Conservation (phyloP, 2,329 filamentous ascomycete genomes). For the Talaromyces sp. region DNA sequence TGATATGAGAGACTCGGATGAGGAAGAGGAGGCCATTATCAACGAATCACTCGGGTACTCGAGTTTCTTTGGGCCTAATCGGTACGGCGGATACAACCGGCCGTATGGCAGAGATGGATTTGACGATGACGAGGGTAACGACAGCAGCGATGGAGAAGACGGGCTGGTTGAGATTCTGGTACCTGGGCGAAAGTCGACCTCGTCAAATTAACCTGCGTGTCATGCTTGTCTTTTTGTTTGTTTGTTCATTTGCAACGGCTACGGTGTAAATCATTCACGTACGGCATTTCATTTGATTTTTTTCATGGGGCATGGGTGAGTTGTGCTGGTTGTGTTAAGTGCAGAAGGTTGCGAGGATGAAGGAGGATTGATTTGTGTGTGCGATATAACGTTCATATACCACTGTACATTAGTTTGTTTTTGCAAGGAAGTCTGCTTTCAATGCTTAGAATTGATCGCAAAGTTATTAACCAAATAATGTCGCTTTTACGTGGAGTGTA, state of each 20-base stretch:
- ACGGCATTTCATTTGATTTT: constrained; percentile 2
- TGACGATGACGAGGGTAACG: constrained; percentile 37
- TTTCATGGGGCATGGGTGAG: constrained; percentile 2
- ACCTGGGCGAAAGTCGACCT: constrained; percentile 31
- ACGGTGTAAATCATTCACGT: constrained; percentile 10
- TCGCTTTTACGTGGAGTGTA: not conserved
- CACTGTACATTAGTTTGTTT: constrained; percentile 12
- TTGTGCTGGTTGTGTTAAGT: not conserved
- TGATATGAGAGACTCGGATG: constrained; percentile 48
- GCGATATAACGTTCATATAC: constrained; percentile 11
- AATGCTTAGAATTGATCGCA: not conserved
- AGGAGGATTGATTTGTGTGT: constrained; percentile 5
- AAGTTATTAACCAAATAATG: not conserved
- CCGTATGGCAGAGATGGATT: constrained; percentile 23
- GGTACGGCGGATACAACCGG: constrained; percentile 40
- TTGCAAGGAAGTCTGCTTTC: not conserved
- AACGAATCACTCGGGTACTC: constrained; percentile 67
- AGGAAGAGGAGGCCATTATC: constrained; percentile 49
- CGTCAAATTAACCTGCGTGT: constrained; percentile 11
- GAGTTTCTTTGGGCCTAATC: constrained; percentile 50
- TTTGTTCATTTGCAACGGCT: not conserved
- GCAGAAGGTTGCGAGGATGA: not conserved
- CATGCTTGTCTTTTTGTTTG: not conserved
- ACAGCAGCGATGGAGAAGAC: constrained; percentile 38
- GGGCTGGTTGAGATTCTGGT: constrained; percentile 43